Base-by-base conservation (phyloP, 805 yeast genomes). In the Ogataea glucozyma region DNA sequence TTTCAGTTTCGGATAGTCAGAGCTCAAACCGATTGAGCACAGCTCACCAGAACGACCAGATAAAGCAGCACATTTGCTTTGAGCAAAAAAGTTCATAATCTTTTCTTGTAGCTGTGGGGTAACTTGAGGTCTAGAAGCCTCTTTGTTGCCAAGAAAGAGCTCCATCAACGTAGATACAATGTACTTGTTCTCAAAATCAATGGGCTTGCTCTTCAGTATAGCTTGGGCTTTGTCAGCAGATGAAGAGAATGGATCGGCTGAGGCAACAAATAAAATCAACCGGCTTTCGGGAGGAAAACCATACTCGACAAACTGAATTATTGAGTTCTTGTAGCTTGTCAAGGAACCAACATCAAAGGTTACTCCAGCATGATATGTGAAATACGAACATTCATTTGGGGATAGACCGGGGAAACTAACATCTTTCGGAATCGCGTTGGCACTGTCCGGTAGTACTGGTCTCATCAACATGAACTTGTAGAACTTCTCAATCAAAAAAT, bases 361-460 rank as follows among this genome's bases (percentile, higher is more conserved):
- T 0, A 81, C 76, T 20, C 90, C 91, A 2, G 91, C 88, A 48
- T 77, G 77, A 41, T 71, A 73, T 0, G 88, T 83, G 52, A 88
- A 78, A 52, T 83, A 87, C 1, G 76, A 59, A 14, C 76, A 73
- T 31, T 84, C 88, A 0, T 58, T 57, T 0, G 70, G 60, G 11
- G 82, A 68, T 39, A 89, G 63, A 0, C 96, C 96, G 0, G 91
- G 88, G 44, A 79, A 72, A 3, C 70, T 59, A 44, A 70, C 65
- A 7, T 72, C 71, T 46, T 65, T 64, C 29, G 79, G 77, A 11
- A 72, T 68, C 3, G 54, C 44, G 17, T 68, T 67, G n/a, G 66
- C 61, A 30, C 60, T 64, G 45, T 58, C 41, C 41, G 62, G 47
- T 38, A 71, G 59, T 31, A 60, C 43, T 1, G 89, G 81, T 32